Evolutionary conservation across 2,329 filamentous ascomycete species (phyloP).

Genomic region (Fonsecaea monophora): DNA sequence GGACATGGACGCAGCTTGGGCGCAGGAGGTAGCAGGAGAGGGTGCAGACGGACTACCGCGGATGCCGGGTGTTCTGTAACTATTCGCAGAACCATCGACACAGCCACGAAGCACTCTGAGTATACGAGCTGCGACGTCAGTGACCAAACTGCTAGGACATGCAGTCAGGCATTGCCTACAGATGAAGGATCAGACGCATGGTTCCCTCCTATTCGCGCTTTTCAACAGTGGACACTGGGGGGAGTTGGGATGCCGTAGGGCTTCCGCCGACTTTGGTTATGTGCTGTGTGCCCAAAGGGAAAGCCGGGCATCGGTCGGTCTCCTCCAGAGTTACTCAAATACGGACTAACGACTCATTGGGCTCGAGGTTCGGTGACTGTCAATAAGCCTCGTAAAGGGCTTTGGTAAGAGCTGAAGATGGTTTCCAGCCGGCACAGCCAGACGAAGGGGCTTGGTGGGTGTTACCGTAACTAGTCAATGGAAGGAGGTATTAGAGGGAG

Average conservation of each 20-base stretch:
- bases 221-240: neutral
- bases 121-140: neutral
- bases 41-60: slow-evolving; percentile 2
- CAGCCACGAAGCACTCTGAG: neutral
- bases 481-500: neutral
- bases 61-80: neutral
- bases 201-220: neutral
- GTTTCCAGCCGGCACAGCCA: neutral
- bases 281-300: slow-evolving; percentile 1
- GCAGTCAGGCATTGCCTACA: neutral
- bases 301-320: neutral
- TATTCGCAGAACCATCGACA: neutral
- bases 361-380: neutral
- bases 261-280: neutral
- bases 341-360: neutral
- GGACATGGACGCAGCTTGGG: neutral
- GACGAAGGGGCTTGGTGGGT: neutral
- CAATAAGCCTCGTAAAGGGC: neutral
- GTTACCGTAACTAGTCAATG: neutral
- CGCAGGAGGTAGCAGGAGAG: neutral
- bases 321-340: neutral
- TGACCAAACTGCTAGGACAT: neutral
- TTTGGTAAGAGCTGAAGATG: neutral
- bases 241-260: neutral
- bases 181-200: neutral